A percentile compares a stretch with the other conserved stretches of the same genome.
These are phyloP conservation scores for Vanrija pseudolonga DNA, from an alignment of 1,284 basidiomycete species.

Conservation along the genomic window DNA sequence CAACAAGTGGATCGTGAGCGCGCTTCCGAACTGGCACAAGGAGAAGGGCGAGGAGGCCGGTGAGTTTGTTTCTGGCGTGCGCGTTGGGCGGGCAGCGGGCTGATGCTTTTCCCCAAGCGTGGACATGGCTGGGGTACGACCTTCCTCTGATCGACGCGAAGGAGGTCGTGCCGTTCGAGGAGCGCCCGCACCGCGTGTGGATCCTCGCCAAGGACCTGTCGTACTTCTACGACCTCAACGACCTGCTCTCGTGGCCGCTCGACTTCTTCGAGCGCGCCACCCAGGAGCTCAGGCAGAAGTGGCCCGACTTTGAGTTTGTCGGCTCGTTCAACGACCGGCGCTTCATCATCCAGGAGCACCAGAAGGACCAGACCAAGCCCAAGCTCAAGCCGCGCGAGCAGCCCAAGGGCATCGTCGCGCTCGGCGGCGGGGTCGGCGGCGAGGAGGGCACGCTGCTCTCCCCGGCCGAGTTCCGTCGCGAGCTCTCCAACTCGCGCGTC, in stretches of 20 bases:
- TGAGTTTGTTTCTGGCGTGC: not conserved
- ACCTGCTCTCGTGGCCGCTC: slow-evolving; percentile 31
- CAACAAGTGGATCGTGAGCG: slow-evolving; percentile 1
- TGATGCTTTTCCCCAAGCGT: not conserved
- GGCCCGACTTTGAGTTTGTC: not conserved
- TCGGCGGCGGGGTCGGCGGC: not conserved
- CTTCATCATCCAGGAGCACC: not conserved
- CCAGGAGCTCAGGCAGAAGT: not conserved
- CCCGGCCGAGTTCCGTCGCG: not conserved
- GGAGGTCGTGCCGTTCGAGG: not conserved
- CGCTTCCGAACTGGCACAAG: slow-evolving; percentile 1
- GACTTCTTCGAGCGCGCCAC: not conserved
- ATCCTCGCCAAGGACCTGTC: not conserved
- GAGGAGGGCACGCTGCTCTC: not conserved
- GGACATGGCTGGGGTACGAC: slow-evolving; percentile 16
- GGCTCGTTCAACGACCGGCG: not conserved
- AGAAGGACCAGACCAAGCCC: not conserved
- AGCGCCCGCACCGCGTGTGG: not conserved
- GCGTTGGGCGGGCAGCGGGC: too few species aligned
- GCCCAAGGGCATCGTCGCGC: not conserved
- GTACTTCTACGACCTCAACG: slow-evolving; percentile 49
- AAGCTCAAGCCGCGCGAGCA: not conserved
- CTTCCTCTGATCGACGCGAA: not conserved
- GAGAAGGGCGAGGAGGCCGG: not conserved
- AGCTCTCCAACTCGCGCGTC: not conserved